Base-by-base conservation (phyloP, 768 basidiomycete genomes). In the Boletus insuetus region DNA sequence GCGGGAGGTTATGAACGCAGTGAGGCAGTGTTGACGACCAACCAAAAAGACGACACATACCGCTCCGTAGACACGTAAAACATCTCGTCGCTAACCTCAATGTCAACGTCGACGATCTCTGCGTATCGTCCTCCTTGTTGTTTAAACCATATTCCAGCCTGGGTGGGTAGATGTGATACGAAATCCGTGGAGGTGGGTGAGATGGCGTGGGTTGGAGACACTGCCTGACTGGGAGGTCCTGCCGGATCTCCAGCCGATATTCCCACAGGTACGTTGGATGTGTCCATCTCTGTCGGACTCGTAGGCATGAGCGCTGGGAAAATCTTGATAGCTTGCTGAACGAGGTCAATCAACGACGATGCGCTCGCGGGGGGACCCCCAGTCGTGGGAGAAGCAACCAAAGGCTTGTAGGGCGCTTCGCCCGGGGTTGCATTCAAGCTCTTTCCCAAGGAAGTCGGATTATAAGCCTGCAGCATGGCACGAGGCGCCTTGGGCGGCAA, bases 131-230 rank as follows among this genome's bases (percentile, higher is more conserved):
- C 41, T 16, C 69, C 69, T 26, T 44, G 63, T 22, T 61, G 60
- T 44, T 44, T 62, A 37, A 68, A 68, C 69, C 69, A 70, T 26
- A 61, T 41, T 1, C 69, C 70, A 14, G 70, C 60, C 39, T 56
- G 34, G 11, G 59, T 56, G 13, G 55, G 64, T 8, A 53, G 48
- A 38, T 60, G 60, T 8, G 62, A 53, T 3, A 64, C 54, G 38
- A 56, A 50, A 40, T 62, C 52, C 2, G 53, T 20, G 14, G 38
- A 10, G 9, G 19, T 41, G 4, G 51, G 8, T 7, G 49, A 16
- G 13, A 46, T 11, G 38, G 47, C 14, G 17, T 10, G 37, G 19
- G 32, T 40, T 11, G 35, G 42, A 24, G 58, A 34, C 9, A 19
- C 54, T n/a, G 12, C 17, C 22, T 49, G 54, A 37, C 26, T 22